Base-by-base conservation (phyloP, 768 basidiomycete species). In the Boletus sensibilis region DNA sequence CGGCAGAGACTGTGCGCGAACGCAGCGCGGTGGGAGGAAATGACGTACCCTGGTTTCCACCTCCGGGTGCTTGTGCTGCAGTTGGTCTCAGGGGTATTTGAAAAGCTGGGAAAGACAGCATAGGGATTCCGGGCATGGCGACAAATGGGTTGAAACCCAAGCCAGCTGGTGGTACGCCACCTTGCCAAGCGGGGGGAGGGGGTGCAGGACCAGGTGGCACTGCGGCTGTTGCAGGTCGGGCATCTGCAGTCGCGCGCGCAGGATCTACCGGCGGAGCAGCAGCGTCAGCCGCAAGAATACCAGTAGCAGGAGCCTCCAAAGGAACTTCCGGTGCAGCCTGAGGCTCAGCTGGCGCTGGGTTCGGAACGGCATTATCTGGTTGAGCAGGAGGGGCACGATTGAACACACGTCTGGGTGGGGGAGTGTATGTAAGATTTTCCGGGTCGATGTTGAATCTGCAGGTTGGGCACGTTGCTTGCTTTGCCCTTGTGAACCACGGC, bases 381-480 rank as follows among this genome's bases (percentile, higher is more conserved):
- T 60, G 63, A 16, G 58, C 39, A 41, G 63, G 59, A 48, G 56
- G 52, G 10, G 51, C 39, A 23, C 59, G 63, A 33, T 39, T 51
- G 34, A 67, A 64, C 23, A 50, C 25, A 25, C 53, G 69, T 58
- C 66, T 59, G 18, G 64, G 49, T 11, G 27, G 57, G 3, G 66
- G 63, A 35, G 63, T 62, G 52, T 76, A 83, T 0, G 88, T 90
- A 44, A 91, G 69, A 54, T 85, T 85, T 53, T 90, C 85, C 0
- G 90, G 90, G 64, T 92, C 90, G 52, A 92, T 82, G 60, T 92
- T 85, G 64, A 92, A 92, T 59, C 90, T 75, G 71, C 90, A 92
- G 0, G 88, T 88, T 0, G 90, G 90, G 61, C 90, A 92, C 2
- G 90, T 92, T 20, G 90, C 91, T 60, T 88, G 87, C 41, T 77